Percentiles rank a stretch among this genome's conserved stretches.
Evolutionary conservation across 2,329 filamentous ascomycete genomes (phyloP).

Genomic region (Ilyonectria robusta): DNA sequence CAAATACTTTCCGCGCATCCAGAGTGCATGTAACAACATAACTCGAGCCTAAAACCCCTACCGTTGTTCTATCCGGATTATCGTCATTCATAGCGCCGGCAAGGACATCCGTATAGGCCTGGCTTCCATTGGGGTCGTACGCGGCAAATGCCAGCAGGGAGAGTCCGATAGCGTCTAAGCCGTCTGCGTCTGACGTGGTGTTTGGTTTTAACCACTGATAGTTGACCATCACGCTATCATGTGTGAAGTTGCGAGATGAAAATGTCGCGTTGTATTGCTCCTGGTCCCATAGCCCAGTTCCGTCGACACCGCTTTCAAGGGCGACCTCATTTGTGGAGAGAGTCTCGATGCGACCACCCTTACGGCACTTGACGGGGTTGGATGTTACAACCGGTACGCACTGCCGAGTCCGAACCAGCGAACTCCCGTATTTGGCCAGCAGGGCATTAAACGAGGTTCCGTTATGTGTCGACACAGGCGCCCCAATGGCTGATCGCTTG

Average conservation of each 20-base stretch:
- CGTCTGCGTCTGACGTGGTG: not conserved
- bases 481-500: not conserved
- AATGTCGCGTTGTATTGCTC: not conserved
- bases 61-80: not conserved
- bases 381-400: slow-evolving; percentile 1
- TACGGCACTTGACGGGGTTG: not conserved
- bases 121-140: not conserved
- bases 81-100: slow-evolving; percentile 1
- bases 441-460: not conserved
- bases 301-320: not conserved
- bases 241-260: not conserved
- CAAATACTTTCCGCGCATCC: not conserved
- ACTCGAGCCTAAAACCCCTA: not conserved
- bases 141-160: not conserved
- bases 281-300: not conserved
- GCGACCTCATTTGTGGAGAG: not conserved
- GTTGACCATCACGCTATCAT: not conserved
- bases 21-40: slow-evolving; percentile 2
- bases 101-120: not conserved
- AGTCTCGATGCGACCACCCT: not conserved
- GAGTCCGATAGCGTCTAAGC: not conserved
- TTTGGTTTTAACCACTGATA: not conserved
- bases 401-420: not conserved
- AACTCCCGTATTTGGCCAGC: not conserved
- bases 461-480: not conserved